Evolutionary conservation across 352 stramenopile species (phyloP).

Genomic region (Phytophthora uliginosa): DNA sequence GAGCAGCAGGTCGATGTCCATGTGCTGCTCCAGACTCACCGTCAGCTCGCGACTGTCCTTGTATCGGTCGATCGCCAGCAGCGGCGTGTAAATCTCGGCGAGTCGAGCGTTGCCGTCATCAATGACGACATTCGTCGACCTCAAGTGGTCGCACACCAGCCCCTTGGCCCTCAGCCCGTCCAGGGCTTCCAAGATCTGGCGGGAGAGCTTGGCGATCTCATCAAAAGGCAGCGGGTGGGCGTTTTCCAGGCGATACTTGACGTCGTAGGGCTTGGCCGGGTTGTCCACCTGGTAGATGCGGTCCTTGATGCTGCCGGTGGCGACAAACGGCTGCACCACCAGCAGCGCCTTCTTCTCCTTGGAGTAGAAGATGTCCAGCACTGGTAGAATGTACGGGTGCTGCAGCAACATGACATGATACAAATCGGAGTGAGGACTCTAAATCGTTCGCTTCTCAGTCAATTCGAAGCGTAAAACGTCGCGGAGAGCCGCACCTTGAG

Average conservation of each 20-base stretch:
- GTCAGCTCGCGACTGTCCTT: conserved; percentile 63
- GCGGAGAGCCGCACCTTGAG: conserved; percentile 51
- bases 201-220: conserved; percentile 71
- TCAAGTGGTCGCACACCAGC: conserved; percentile 77
- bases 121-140: conserved; percentile 71
- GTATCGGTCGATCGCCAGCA: conserved; percentile 73
- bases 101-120: conserved; percentile 69
- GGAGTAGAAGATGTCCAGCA: conserved; percentile 75
- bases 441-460: neutral
- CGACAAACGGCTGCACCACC: conserved; percentile 72
- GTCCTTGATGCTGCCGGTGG: conserved; percentile 70
- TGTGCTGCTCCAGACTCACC: conserved; percentile 66
- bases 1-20: conserved; percentile 77
- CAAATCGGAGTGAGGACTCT: neutral
- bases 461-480: conserved; percentile 10
- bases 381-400: conserved; percentile 79
- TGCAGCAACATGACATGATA: conserved; percentile 22
- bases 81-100: conserved; percentile 68
- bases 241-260: conserved; percentile 63
- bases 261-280: conserved; percentile 50
- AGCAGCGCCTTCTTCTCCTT: conserved; percentile 75
- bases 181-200: conserved; percentile 73
- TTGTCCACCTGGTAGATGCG: conserved; percentile 59
- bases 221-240: conserved; percentile 45
- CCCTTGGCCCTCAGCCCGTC: conserved; percentile 63